Base-by-base conservation (phyloP, 257 asterid species). In the Solanum ahanhuiri region DNA sequence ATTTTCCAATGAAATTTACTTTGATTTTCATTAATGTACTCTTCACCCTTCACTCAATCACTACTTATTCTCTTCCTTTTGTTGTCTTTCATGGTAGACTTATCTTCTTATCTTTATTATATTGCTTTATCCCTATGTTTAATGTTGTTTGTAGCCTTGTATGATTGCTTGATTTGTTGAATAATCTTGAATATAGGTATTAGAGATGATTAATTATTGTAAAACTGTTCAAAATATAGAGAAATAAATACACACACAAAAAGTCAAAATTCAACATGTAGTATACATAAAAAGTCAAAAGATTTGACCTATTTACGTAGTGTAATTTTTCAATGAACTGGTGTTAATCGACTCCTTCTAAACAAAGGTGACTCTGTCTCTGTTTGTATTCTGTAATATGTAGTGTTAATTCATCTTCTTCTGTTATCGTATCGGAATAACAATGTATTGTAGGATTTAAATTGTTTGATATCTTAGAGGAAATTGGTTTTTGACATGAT, bases 71-170 rank as follows among this genome's bases (percentile, higher is more conserved):
- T 63, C 86, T 93, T 25, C 98, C 98, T 70, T 95, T 95, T 64
- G 96, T 92, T 76, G 98, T 95, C 86, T 94, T 95, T 85, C 97
- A 95, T 87, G 98, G 98, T 95, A 91, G 87, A 73, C 69, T 60
- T 82, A 51, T 85, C 7, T 25, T 41, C 31, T 43, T 63, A 51
- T 5, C 6, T 51, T 43, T 63, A 18, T 28, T 12, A 2, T 60
- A 11, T 64, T 45, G 48, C 12, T 67, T 31, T 58, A 82, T 20
- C 11, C n/a, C 23, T 3, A 58, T 64, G 58, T 18, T 70, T 17
- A 20, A 3, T 63, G n/a, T 41, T 60, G 73, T 17, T 83, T 23
- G 31, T 60, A 60, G 30, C 28, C 69, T 22, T 63, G 10, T 63
- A 8, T 5, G 58, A 64, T 75, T 60, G 79, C 60, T 60, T 60